Evolutionary conservation across 768 basidiomycete genomes (phyloP).

Genomic region (Daedaleopsis nitida): DNA sequence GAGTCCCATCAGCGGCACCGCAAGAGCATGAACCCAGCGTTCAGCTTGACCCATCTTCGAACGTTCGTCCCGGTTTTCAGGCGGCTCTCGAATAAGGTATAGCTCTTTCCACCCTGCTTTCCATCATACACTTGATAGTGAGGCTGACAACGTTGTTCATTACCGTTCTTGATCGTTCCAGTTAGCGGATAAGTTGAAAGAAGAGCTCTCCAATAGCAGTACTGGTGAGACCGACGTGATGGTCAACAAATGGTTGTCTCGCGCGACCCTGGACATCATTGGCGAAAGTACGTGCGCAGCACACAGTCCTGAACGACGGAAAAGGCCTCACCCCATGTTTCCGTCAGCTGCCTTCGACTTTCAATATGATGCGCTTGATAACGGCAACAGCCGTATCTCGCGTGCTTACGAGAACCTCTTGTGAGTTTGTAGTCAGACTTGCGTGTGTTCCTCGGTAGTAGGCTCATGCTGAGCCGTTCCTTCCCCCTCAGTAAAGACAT

Average conservation of each 20-base stretch:
- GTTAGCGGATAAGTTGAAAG: constrained; percentile 26
- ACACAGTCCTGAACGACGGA: too few relatives aligned
- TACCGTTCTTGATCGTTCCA: background rate
- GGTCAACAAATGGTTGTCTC: constrained; percentile 21
- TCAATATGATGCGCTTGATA: constrained; percentile 17
- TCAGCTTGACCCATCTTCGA: constrained; percentile 20
- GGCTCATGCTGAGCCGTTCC: background rate
- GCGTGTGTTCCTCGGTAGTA: background rate
- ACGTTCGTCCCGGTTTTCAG: constrained; percentile 24
- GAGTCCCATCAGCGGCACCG: constrained; percentile 20
- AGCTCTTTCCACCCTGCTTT: background rate
- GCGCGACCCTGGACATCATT: constrained; percentile 25
- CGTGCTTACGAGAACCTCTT: constrained; percentile 22
- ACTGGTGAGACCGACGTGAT: background rate
- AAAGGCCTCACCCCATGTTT: background rate
- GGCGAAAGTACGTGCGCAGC: constrained; percentile 15
- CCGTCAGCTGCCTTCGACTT: constrained; percentile 23
- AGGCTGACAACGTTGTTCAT: too few relatives aligned
- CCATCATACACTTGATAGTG: too few relatives aligned
- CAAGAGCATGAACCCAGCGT: constrained; percentile 23
- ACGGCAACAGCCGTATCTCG: constrained; percentile 3
- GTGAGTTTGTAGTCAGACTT: constrained; percentile 1
- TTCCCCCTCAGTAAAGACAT: constrained; percentile 6
- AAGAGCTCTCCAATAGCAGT: constrained; percentile 5
- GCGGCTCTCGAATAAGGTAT: constrained; percentile 15